A percentile compares a stretch with the other conserved stretches of the same genome.
Evolutionary conservation across 2,329 filamentous ascomycete species (phyloP).

Genomic region (Rutstroemia sydowiana): DNA sequence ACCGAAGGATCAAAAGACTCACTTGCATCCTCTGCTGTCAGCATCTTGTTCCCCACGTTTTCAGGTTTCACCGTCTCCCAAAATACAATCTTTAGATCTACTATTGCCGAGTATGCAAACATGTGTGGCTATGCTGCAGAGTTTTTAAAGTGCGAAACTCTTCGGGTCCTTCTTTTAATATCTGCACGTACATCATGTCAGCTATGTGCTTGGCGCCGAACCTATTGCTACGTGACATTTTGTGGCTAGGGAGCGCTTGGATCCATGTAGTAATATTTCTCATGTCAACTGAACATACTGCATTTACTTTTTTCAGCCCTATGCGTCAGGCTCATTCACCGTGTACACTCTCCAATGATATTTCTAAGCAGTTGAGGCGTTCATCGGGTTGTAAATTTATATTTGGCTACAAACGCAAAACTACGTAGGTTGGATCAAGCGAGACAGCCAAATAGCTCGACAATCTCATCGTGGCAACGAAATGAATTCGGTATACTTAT

Average conservation of each 20-base stretch:
- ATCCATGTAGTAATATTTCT: background rate
- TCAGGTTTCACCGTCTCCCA: background rate
- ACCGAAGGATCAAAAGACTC: slow-evolving; percentile 17
- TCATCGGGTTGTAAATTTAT: background rate
- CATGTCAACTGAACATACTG: background rate
- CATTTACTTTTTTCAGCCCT: slow-evolving; percentile 1
- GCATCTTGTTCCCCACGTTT: slow-evolving; percentile 16
- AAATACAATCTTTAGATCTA: slow-evolving; percentile 14
- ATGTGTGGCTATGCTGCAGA: slow-evolving; percentile 9
- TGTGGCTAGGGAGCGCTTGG: slow-evolving; percentile 1
- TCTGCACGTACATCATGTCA: slow-evolving; percentile 3
- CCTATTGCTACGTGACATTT: slow-evolving; percentile 3
- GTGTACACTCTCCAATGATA: background rate
- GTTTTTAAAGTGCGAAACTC: background rate
- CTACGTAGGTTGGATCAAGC: no score
- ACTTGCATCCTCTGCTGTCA: slow-evolving; percentile 15
- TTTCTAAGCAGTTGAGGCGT: background rate
- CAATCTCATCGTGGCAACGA: no score
- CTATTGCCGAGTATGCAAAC: slow-evolving; percentile 14
- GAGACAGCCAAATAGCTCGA: no score
- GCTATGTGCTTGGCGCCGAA: background rate
- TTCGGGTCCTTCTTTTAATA: background rate
- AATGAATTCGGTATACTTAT: no score
- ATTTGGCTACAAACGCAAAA: background rate
- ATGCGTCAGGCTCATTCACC: background rate